Base-by-base conservation (phyloP, 2,329 filamentous ascomycete genomes). In the Pseudogymnoascus pannorum region DNA sequence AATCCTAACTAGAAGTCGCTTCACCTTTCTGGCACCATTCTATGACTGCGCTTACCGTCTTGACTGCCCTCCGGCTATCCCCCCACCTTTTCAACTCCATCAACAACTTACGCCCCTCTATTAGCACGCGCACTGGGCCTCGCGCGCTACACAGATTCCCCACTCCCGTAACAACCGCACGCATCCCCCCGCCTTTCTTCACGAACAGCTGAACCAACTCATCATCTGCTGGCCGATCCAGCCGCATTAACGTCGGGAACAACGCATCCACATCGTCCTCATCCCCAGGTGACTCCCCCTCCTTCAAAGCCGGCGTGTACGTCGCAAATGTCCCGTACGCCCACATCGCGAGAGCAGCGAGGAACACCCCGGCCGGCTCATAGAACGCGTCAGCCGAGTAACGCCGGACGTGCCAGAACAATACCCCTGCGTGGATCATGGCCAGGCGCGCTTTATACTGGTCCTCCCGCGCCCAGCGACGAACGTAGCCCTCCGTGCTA, bases 151-250 rank as follows among this genome's bases (percentile, higher is more conserved):
- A 79, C 4, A 83, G 71, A 66, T 83, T 77, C 0, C 81, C 82
- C 1, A 84, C 79, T 2, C 79, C 80, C 7, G 75, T 78, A 7
- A 84, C 74, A 63, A 79, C 76, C 0, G 77, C 80, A 16, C 72
- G 74, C 77, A 85, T 82, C 2, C 66, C 72, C 29, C 76, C 72
- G 0, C 81, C 82, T 14, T 76, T 72, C 9, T 77, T 73, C 0
- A 85, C 80, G 67, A 81, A 85, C 1, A 78, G 70, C 65, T 85
- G 82, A 1, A 83, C 81, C 57, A 84, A 74, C 65, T 84, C 81
- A 67, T 85, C 82, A 64, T 84, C 81, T 2, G 77, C 77, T 0
- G 82, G 82, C 8, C 81, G 74, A 61, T 85, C 82, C 0, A 85
- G 72, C 16, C 79, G 76, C 36, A 84, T 80, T 7, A 79, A 78